Base-by-base conservation (phyloP, 2,329 filamentous ascomycete genomes). In the Aciculosporium take region DNA sequence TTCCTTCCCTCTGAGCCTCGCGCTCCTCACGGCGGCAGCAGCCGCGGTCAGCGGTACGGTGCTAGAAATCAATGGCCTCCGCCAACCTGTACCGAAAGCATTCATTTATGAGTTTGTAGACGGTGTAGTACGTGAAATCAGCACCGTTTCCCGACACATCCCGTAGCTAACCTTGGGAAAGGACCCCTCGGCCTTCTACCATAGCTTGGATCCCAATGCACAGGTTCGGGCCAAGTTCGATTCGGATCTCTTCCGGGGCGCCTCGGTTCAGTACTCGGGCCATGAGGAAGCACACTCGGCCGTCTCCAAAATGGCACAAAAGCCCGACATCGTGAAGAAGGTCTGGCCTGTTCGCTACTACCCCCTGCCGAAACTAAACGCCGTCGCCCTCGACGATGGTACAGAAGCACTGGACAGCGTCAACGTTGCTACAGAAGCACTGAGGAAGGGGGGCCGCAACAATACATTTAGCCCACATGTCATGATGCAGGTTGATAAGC, bases 401-500 rank as follows among this genome's bases (percentile, higher is more conserved):
- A 7, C 12, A n/a, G 20, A 35, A 15, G 32, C 32, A 24, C 32
- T 20, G 32, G n/a, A n/a, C n/a, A n/a, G n/a, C n/a, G n/a, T n/a
- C 17, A 28, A 39, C 12, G 17, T 31, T 10, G 5, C n/a, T 15
- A 7, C 12, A n/a, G 20, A 35, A 15, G 32, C 32, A 24, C 32
- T 20, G 32, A 5, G 5, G n/a, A 5, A 15, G 13, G 12, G 12
- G 13, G 10, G 5, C 7, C 7, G 13, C 21, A 17, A 25, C 3
- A 24, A 34, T 31, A 27, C 18, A 1, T 43, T 29, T 25, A 10
- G 15, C 60, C 39, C 39, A 12, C 45, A 45, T 10, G 24, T 37
- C 27, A 49, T 49, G 46, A 35, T 39, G 8, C 45, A 48, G 18
- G 43, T 49, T 7, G 39, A 49, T 28, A 45, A 41, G 42, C 37